Conservation (phyloP, 176 grass and related monocot genomes). For the Paspalum vaginatum region DNA sequence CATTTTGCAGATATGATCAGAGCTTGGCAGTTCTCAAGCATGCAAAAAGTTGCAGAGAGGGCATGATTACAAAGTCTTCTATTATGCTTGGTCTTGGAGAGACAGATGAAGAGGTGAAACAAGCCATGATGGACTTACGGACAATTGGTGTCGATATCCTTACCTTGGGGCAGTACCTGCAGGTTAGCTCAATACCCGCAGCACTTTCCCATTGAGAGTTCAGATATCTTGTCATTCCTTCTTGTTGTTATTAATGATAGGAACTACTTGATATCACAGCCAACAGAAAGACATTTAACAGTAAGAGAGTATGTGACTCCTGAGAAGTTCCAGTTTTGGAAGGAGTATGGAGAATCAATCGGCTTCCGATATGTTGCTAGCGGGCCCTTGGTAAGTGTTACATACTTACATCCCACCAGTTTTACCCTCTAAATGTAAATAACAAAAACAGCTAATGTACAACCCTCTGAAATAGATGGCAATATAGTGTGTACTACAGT, state of each 20-base stretch:
- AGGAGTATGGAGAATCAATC: constrained; percentile 80
- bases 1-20: constrained; percentile 66
- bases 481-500: constrained; percentile 1
- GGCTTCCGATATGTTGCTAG: constrained; percentile 93
- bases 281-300: constrained; percentile 79
- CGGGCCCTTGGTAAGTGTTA: constrained; percentile 77
- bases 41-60: constrained; percentile 70
- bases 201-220: neutral
- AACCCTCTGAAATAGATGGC: neutral
- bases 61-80: constrained; percentile 90
- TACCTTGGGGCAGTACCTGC: constrained; percentile 91
- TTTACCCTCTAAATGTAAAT: neutral
- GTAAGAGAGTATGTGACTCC: constrained; percentile 93
- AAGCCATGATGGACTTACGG: constrained; percentile 81
- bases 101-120: constrained; percentile 74
- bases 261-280: constrained; percentile 53
- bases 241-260: neutral
- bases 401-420: neutral
- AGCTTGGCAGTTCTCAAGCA: constrained; percentile 83
- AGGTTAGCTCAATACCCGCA: constrained; percentile 48
- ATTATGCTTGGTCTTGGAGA: constrained; percentile 97
- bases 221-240: neutral
- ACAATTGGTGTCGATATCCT: constrained; percentile 81
- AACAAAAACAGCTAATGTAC: neutral
- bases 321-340: constrained; percentile 93